phyloP scores from a whole-genome alignment of 495 filamentous ascomycete species.

The Penicillium ochrochloron region DNA sequence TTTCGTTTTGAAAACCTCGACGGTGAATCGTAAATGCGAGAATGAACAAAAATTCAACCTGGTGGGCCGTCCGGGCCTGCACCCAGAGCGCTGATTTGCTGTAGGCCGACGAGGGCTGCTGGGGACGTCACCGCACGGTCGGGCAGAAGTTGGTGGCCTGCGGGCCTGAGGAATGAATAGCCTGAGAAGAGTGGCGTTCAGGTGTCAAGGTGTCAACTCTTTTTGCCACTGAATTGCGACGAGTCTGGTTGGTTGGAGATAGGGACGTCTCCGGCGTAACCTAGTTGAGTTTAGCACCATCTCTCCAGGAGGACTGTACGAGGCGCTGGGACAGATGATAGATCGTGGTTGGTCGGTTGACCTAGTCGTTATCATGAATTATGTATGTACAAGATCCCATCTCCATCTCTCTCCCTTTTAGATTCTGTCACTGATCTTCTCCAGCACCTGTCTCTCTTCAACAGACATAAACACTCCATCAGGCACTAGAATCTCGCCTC shows the following conservation, averaged over 20 bases:
- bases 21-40: conserved; percentile 8
- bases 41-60: conserved; percentile 38
- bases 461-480: conserved; percentile 41
- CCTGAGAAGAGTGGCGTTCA: conserved; percentile 5
- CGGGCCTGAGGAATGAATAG: neutral
- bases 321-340: neutral
- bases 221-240: conserved; percentile 19
- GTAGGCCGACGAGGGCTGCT: conserved; percentile 18
- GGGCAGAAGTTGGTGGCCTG: conserved; percentile 21
- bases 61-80: conserved; percentile 29
- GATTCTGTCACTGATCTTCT: conserved; percentile 41
- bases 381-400: neutral
- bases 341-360: neutral
- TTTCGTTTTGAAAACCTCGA: conserved; percentile 6
- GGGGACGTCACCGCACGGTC: conserved; percentile 29
- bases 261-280: neutral
- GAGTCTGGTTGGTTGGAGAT: conserved; percentile 11
- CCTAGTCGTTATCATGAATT: neutral
- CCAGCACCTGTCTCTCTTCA: conserved; percentile 38
- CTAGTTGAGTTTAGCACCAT: neutral
- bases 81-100: conserved; percentile 35
- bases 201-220: conserved; percentile 20
- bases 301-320: neutral
- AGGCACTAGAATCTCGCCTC: conserved; percentile 37
- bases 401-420: conserved; percentile 17